Conservation (phyloP, 768 basidiomycete species). For the Pulveroboletus sp. region DNA sequence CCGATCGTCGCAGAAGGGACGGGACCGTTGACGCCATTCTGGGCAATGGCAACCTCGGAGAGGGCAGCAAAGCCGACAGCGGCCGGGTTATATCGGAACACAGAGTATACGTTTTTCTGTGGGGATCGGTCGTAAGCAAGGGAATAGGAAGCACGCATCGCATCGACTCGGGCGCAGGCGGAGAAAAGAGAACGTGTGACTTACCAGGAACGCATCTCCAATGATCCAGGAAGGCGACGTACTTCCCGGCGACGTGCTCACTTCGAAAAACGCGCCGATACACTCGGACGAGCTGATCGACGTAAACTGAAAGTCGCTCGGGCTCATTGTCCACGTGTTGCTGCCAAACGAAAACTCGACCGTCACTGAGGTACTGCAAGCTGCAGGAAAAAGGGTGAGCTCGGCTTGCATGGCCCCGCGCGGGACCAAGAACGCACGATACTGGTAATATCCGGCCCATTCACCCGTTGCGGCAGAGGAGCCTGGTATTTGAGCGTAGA, state of each 20-base stretch:
- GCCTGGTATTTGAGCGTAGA: slow-evolving; percentile 47
- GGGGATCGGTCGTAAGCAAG: not conserved
- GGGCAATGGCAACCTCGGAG: slow-evolving; percentile 27
- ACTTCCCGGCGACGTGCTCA: slow-evolving; percentile 31
- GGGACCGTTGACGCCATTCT: slow-evolving; percentile 29
- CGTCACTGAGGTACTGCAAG: slow-evolving; percentile 36
- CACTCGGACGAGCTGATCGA: slow-evolving; percentile 38
- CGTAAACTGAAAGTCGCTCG: slow-evolving; percentile 46
- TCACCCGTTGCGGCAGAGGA: slow-evolving; percentile 34
- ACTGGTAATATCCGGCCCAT: slow-evolving; percentile 48
- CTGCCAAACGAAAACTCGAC: slow-evolving; percentile 44
- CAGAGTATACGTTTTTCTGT: slow-evolving; percentile 55
- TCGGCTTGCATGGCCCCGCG: too few species aligned
- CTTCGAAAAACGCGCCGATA: slow-evolving; percentile 51
- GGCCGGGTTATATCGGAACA: slow-evolving; percentile 47
- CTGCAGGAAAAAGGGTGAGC: slow-evolving; percentile 4
- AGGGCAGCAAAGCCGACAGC: slow-evolving; percentile 50
- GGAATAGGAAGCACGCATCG: too few species aligned
- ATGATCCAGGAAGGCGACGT: slow-evolving; percentile 45
- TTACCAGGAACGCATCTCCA: slow-evolving; percentile 46
- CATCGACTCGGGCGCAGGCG: too few species aligned
- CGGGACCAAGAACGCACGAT: slow-evolving; percentile 28
- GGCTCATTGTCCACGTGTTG: slow-evolving; percentile 43
- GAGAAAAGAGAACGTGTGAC: not conserved
- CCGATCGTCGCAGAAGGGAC: slow-evolving; percentile 60